Percentiles rank a stretch among this genome's conserved stretches.
Evolutionary conservation across 768 basidiomycete genomes (phyloP).

Genomic region (Suillus subaureus): DNA sequence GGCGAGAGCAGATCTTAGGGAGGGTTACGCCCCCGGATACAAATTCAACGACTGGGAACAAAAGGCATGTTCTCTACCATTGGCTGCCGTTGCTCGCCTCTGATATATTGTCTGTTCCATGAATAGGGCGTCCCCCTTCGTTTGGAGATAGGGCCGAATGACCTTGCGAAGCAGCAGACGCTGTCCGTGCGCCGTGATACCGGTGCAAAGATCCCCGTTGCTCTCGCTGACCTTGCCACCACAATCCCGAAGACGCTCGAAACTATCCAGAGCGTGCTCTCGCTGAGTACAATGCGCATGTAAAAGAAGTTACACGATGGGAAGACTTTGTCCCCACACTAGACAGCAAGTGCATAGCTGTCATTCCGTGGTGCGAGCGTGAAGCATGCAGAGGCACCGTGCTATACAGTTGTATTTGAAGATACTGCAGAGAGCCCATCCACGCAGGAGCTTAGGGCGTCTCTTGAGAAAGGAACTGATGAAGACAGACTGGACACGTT

Average conservation of each 20-base stretch:
- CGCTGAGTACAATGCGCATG: slow-evolving; percentile 64
- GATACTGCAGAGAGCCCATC: background rate
- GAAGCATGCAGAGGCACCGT: slow-evolving; percentile 56
- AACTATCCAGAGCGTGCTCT: slow-evolving; percentile 84
- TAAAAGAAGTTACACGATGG: slow-evolving; percentile 83
- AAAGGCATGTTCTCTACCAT: slow-evolving; percentile 55
- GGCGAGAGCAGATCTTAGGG: slow-evolving; percentile 89
- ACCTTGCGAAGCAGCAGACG: slow-evolving; percentile 81
- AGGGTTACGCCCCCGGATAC: slow-evolving; percentile 97
- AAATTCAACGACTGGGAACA: slow-evolving; percentile 99
- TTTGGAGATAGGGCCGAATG: slow-evolving; percentile 94
- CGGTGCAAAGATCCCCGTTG: slow-evolving; percentile 59
- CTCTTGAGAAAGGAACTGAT: background rate
- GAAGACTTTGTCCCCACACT: slow-evolving; percentile 90
- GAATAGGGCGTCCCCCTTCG: slow-evolving; percentile 91
- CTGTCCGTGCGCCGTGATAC: slow-evolving; percentile 82
- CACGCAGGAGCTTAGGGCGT: background rate
- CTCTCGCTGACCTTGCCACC: slow-evolving; percentile 48
- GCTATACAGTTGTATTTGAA: background rate
- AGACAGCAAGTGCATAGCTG: slow-evolving; percentile 84
- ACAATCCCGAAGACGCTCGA: slow-evolving; percentile 70
- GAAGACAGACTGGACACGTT: background rate
- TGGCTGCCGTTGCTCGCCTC: background rate
- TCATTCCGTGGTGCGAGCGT: slow-evolving; percentile 95
- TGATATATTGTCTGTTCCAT: slow-evolving; percentile 9